phyloP scores from a whole-genome alignment of 441 rosid genomes.

The Biscutella laevigata region DNA sequence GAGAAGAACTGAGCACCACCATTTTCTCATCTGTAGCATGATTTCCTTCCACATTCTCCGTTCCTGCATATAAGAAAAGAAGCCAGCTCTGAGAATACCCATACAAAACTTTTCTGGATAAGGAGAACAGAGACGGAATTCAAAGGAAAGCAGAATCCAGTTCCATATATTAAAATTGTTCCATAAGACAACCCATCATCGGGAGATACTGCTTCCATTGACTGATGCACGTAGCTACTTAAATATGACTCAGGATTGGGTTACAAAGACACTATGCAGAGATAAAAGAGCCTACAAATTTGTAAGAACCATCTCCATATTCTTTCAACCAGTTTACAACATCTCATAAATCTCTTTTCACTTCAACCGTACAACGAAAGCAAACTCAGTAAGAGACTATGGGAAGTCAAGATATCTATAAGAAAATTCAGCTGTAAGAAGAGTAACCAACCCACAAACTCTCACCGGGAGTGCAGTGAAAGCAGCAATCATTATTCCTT shows the following conservation, averaged over 20 bases:
- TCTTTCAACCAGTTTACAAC: background rate
- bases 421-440: background rate
- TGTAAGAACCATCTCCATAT: background rate
- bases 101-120: background rate
- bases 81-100: constrained; percentile 20
- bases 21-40: constrained; percentile 37
- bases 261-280: background rate
- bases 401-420: background rate
- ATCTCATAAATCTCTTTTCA: background rate
- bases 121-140: too few relatives aligned
- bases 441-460: constrained; percentile 9
- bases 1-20: constrained; percentile 40
- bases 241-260: background rate
- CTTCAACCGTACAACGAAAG: background rate
- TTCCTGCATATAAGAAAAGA: constrained; percentile 31
- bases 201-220: background rate
- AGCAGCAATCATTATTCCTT: constrained; percentile 45
- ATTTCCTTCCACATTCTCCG: constrained; percentile 40
- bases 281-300: background rate
- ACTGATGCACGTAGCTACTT: background rate
- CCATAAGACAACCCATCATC: background rate
- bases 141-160: too few relatives aligned
- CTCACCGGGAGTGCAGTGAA: constrained; percentile 61
- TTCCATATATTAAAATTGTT: background rate
- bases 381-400: background rate